Conservation (phyloP, 345 rosid species). For the Carallia pectinifolia region DNA sequence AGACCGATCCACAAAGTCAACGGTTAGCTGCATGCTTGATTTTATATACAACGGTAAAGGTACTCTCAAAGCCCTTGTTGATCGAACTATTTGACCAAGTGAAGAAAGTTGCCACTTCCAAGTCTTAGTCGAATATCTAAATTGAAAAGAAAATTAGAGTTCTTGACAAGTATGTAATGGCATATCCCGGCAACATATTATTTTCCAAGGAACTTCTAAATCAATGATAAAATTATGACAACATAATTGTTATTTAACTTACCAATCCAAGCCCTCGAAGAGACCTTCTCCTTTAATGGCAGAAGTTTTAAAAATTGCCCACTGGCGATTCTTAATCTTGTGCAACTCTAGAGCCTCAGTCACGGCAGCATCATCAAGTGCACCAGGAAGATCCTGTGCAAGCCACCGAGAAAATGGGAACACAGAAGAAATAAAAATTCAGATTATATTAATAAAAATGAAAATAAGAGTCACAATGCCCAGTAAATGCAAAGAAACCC, state of each 20-base stretch:
- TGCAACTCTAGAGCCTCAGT: slow-evolving; percentile 70
- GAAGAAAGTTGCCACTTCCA: too few relatives aligned
- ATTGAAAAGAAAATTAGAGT: too few relatives aligned
- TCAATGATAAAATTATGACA: not conserved
- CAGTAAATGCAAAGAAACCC: not conserved
- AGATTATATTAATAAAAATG: not conserved
- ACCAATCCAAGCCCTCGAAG: slow-evolving; percentile 80
- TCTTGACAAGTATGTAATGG: too few relatives aligned
- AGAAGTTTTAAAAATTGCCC: slow-evolving; percentile 74
- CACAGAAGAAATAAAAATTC: not conserved
- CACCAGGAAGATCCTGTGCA: slow-evolving; percentile 73
- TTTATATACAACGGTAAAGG: too few relatives aligned
- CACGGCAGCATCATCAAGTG: slow-evolving; percentile 67
- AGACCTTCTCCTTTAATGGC: slow-evolving; percentile 74
- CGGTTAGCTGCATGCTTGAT: too few relatives aligned
- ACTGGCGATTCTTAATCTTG: slow-evolving; percentile 66
- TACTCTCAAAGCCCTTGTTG: too few relatives aligned
- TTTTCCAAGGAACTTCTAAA: too few relatives aligned
- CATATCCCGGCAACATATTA: too few relatives aligned
- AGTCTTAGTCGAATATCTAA: too few relatives aligned
- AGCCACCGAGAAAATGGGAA: slow-evolving; percentile 1
- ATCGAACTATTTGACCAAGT: too few relatives aligned
- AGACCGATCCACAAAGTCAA: too few relatives aligned
- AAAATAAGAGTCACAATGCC: not conserved
- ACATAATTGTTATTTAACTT: slow-evolving; percentile 16